Evolutionary conservation across 2,329 filamentous ascomycete genomes (phyloP), one percentile per base, ranked within the genome.

Genomic region (Chaetoscypha palmicola): DNA sequence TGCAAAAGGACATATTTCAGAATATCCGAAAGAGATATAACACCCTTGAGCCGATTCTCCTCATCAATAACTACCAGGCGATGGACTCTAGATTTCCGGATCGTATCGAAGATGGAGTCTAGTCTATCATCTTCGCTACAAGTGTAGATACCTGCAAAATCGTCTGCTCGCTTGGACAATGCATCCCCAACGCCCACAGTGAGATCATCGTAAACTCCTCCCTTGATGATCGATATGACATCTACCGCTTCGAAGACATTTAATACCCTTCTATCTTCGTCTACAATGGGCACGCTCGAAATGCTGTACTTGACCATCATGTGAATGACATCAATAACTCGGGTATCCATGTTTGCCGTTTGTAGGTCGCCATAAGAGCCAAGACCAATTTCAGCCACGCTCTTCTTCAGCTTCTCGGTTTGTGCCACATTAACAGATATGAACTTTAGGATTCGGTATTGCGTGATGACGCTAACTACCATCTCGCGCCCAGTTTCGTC

Each of bases 211-310:
- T 97, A 97, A 26, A 81, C 81, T 16, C 90, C 89, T 17, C 88
- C 89, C 66, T 94, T 94, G 67, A 98, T 94, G 57, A 95, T 81
- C 0, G 90, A 84, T 55, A 98, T 95, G 48, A 98, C 90, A 65
- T 98, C 92, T 39, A 98, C 90, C 1, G 92, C 87, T 68, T 98
- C 94, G 59, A 98, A 98, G 9, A 97, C 89, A 60, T 98, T 98
- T 51, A 97, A 78, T 0, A 98, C 80, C 65, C 78, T 69, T 57
- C 75, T 72, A 28, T 88, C 79, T 38, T 76, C 76, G 58, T 97
- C 92, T 43, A 98, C 70, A 45, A 98, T 92, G 8, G 92, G 92
- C 26, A 98, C 85, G 58, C 89, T 94, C 32, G 88, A 95, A 58
- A 98, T 97, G 65, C 88, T 95, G 64, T 85, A 76, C 64, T 88